phyloP scores from a whole-genome alignment of 2,329 filamentous ascomycete genomes.

The Phyllosticta citriasiana region DNA sequence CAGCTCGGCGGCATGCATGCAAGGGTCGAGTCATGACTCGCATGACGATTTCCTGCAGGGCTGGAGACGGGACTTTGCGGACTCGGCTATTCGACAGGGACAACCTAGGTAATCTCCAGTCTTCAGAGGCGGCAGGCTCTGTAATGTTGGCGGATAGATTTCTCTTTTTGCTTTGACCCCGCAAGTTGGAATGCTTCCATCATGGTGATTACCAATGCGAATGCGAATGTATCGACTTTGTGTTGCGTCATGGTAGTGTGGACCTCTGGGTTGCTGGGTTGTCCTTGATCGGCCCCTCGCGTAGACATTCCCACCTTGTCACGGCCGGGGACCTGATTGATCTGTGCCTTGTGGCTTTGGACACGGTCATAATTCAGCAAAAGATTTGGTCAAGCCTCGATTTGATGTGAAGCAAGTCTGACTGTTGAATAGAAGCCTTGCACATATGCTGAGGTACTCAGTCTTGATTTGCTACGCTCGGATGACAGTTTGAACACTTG shows the following conservation, averaged over 20 bases:
- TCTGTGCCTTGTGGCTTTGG: not conserved
- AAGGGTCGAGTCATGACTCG: not conserved
- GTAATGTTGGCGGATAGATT: not conserved
- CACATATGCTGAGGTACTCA: too few species aligned
- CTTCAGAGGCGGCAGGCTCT: not conserved
- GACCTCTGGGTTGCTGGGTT: not conserved
- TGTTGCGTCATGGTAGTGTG: not conserved
- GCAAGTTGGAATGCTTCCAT: not conserved
- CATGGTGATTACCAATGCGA: not conserved
- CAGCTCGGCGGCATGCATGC: not conserved
- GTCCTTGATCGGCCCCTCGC: not conserved
- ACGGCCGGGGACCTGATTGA: not conserved
- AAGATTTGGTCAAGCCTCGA: not conserved
- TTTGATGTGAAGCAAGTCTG: too few species aligned
- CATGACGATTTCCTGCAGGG: not conserved
- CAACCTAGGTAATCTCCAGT: not conserved
- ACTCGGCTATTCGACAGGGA: not conserved
- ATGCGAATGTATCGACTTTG: not conserved
- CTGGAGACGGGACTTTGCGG: not conserved
- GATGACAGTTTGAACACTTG: too few species aligned
- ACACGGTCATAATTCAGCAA: not conserved
- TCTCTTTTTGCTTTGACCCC: not conserved
- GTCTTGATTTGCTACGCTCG: too few species aligned
- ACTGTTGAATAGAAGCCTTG: too few species aligned
- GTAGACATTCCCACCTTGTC: not conserved